Conservation (phyloP, 2,329 filamentous ascomycete genomes). For the Penicillium sp. region DNA sequence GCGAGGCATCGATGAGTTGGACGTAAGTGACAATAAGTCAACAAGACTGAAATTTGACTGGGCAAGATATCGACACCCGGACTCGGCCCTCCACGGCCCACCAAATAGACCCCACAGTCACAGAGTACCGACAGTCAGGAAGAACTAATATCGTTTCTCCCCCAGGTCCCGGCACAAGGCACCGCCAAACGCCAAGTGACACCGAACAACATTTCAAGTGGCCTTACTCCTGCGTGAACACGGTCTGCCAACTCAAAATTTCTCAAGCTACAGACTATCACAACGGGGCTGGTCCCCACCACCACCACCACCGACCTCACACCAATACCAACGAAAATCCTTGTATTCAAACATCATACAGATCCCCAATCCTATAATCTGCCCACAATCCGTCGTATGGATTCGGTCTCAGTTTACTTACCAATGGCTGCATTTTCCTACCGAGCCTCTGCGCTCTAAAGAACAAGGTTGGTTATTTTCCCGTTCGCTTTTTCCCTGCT, state of each 20-base stretch:
- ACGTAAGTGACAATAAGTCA: constrained; percentile 42
- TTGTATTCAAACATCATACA: background rate
- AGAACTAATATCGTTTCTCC: constrained; percentile 34
- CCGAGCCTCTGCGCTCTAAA: constrained; percentile 22
- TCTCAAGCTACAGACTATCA: constrained; percentile 7
- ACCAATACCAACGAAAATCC: background rate
- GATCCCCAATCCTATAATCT: background rate
- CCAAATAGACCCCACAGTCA: constrained; percentile 9
- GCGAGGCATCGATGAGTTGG: constrained; percentile 40
- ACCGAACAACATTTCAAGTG: constrained; percentile 27
- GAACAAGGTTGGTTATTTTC: constrained; percentile 39
- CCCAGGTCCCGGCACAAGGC: constrained; percentile 29
- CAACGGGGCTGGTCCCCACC: constrained; percentile 34
- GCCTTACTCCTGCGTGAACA: constrained; percentile 36
- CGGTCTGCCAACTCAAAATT: background rate
- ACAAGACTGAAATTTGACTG: constrained; percentile 23
- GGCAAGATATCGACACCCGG: constrained; percentile 25
- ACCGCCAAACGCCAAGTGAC: constrained; percentile 37
- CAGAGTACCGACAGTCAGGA: constrained; percentile 22
- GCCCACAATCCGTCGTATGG: background rate
- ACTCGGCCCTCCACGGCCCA: constrained; percentile 16
- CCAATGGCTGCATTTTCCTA: background rate
- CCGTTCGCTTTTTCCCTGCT: constrained; percentile 17
- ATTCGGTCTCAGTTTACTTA: background rate
- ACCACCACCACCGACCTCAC: constrained; percentile 10